Conservation (phyloP, 2,329 filamentous ascomycete species). For the Lasiodiplodia citricola region DNA sequence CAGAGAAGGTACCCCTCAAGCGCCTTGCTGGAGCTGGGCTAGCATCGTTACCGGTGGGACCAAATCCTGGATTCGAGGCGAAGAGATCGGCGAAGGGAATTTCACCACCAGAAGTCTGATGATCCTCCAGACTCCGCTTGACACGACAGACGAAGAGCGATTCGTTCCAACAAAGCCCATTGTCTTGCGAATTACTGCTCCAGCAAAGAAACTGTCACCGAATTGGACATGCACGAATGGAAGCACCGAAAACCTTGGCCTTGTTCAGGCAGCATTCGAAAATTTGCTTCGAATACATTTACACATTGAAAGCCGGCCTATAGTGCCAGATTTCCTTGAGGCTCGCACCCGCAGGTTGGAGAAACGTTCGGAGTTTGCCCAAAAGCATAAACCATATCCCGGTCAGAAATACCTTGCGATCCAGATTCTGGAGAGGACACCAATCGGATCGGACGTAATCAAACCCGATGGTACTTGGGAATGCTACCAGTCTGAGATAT, state of each 20-base stretch:
- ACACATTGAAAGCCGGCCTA: too few species aligned
- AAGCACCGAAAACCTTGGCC: not conserved
- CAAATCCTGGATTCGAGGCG: not conserved
- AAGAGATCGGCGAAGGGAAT: not conserved
- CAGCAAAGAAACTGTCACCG: not conserved
- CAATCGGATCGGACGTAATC: too few species aligned
- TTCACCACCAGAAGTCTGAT: too few species aligned
- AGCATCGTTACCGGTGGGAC: not conserved
- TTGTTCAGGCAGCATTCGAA: not conserved
- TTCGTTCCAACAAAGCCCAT: not conserved
- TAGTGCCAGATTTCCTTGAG: not conserved
- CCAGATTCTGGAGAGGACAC: not conserved
- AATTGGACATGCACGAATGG: not conserved
- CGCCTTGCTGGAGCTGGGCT: not conserved
- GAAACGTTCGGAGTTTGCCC: not conserved
- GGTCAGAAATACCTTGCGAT: not conserved
- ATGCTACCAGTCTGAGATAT: not conserved
- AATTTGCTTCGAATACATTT: not conserved
- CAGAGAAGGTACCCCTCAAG: not conserved
- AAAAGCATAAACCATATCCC: not conserved
- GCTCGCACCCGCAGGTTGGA: not conserved
- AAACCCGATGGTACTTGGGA: too few species aligned
- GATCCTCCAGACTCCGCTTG: too few species aligned
- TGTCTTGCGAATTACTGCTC: not conserved
- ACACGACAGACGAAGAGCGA: not conserved